Evolutionary conservation across 495 filamentous ascomycete genomes (phyloP).

Genomic region (Penicillium alfredii): DNA sequence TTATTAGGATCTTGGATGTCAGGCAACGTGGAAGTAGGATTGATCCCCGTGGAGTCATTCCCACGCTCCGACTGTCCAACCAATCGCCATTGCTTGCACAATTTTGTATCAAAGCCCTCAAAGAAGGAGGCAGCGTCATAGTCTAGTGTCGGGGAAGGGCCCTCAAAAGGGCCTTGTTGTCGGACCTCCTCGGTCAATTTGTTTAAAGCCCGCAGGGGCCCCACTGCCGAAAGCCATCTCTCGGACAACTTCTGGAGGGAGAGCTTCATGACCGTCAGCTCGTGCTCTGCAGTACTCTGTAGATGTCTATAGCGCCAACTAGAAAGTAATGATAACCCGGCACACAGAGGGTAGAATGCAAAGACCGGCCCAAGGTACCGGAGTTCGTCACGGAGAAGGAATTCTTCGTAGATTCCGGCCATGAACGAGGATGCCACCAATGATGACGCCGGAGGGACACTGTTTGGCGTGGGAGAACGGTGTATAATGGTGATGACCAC

Average conservation of each 20-base stretch:
- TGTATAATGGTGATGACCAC: slow-evolving; percentile 23
- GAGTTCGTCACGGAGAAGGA: slow-evolving; percentile 25
- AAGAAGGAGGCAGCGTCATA: slow-evolving; percentile 22
- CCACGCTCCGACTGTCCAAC: slow-evolving; percentile 17
- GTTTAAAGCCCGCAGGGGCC: slow-evolving; percentile 22
- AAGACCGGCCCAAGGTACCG: slow-evolving; percentile 25
- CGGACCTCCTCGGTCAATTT: slow-evolving; percentile 27
- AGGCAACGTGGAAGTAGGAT: slow-evolving; percentile 17
- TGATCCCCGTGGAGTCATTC: background rate
- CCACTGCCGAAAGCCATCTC: slow-evolving; percentile 26
- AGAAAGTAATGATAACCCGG: slow-evolving; percentile 21
- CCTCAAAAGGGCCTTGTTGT: slow-evolving; percentile 17
- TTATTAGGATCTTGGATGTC: slow-evolving; percentile 16
- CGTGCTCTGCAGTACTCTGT: slow-evolving; percentile 23
- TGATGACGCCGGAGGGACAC: slow-evolving; percentile 20
- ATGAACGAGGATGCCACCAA: slow-evolving; percentile 26
- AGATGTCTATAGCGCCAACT: slow-evolving; percentile 23
- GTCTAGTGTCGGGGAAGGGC: slow-evolving; percentile 14
- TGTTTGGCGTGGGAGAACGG: slow-evolving; percentile 21
- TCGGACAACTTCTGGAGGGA: slow-evolving; percentile 27
- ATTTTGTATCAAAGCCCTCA: slow-evolving; percentile 20
- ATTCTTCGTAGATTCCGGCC: slow-evolving; percentile 27
- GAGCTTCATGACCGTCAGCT: slow-evolving; percentile 27
- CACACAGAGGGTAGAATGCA: slow-evolving; percentile 25
- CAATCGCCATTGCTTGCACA: slow-evolving; percentile 25